Evolutionary conservation across 805 yeast species (phyloP).

Genomic region (Crinitomyces ghanaensis): DNA sequence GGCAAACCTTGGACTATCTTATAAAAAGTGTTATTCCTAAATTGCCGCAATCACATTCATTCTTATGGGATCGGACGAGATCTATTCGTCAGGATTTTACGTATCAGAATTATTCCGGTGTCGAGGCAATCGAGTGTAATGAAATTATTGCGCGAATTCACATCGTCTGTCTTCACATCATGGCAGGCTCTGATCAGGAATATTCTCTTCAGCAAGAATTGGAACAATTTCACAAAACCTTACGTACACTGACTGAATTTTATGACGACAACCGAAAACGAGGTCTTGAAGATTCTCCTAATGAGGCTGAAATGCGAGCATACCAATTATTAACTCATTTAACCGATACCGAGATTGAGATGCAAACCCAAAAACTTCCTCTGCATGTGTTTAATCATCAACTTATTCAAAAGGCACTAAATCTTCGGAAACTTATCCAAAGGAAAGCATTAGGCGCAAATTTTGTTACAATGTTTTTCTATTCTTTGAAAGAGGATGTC

Average conservation of each 20-base stretch:
- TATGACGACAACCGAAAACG: constrained; percentile 66
- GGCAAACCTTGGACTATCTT: constrained; percentile 57
- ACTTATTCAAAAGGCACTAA: constrained; percentile 58
- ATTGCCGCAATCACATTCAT: constrained; percentile 78
- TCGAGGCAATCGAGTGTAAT: constrained; percentile 87
- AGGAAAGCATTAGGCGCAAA: constrained; percentile 50
- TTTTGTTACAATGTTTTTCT: constrained; percentile 54
- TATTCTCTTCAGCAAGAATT: constrained; percentile 91
- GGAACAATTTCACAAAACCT: constrained; percentile 84
- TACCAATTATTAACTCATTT: constrained; percentile 71
- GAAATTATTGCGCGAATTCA: constrained; percentile 88
- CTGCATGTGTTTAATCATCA: constrained; percentile 38
- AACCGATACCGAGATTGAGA: constrained; percentile 74
- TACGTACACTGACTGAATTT: constrained; percentile 80
- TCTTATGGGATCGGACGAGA: constrained; percentile 94
- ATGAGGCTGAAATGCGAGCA: constrained; percentile 90
- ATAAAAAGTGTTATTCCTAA: constrained; percentile 49
- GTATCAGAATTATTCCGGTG: constrained; percentile 85
- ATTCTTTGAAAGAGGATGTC: constrained; percentile 33
- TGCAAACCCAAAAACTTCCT: constrained; percentile 63
- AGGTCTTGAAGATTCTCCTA: constrained; percentile 38
- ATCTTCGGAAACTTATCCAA: constrained; percentile 53
- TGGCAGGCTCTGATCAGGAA: constrained; percentile 64
- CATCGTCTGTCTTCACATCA: constrained; percentile 64
- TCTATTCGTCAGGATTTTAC: constrained; percentile 96